A percentile compares a stretch with the other conserved stretches of the same genome.
These are phyloP conservation scores for Fusarium odoratissimum DNA, from an alignment of 2,329 filamentous ascomycete genomes.

Conservation along the genomic window DNA sequence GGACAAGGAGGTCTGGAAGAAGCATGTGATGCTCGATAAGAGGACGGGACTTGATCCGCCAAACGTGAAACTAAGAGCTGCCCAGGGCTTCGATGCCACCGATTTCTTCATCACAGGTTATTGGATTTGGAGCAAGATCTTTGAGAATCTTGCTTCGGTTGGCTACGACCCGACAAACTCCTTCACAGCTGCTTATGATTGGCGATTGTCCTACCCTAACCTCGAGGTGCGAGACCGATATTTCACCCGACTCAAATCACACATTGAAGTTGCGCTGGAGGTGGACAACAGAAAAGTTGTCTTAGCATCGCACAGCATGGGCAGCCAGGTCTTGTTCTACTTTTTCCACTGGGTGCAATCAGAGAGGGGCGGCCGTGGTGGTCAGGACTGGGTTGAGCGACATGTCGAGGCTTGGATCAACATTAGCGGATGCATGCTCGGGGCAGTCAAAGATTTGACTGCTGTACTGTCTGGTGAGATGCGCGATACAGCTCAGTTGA, in stretches of 20 bases:
- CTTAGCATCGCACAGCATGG: slow-evolving; percentile 95
- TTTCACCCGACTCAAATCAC: slow-evolving; percentile 88
- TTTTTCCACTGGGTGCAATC: slow-evolving; percentile 85
- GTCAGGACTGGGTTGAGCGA: slow-evolving; percentile 87
- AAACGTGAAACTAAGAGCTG: slow-evolving; percentile 87
- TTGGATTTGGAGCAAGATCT: slow-evolving; percentile 99
- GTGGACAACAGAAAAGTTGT: slow-evolving; percentile 83
- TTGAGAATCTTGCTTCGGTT: slow-evolving; percentile 95
- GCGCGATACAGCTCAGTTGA: slow-evolving; percentile 97
- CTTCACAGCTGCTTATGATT: slow-evolving; percentile 83
- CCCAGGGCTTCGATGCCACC: slow-evolving; percentile 96
- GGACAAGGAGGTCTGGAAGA: slow-evolving; percentile 95
- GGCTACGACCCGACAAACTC: slow-evolving; percentile 90
- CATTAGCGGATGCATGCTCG: slow-evolving; percentile 97
- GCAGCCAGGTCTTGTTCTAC: slow-evolving; percentile 91
- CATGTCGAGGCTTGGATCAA: slow-evolving; percentile 98
- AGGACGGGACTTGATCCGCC: slow-evolving; percentile 90
- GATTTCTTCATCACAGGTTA: slow-evolving; percentile 94
- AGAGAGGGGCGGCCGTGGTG: slow-evolving; percentile 81
- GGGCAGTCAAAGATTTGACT: slow-evolving; percentile 89
- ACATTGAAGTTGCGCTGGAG: slow-evolving; percentile 86
- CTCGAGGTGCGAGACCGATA: slow-evolving; percentile 93
- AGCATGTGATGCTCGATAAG: slow-evolving; percentile 96
- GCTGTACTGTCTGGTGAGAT: slow-evolving; percentile 96
- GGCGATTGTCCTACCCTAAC: slow-evolving; percentile 90